Evolutionary conservation across 2,329 filamentous ascomycete species (phyloP), one percentile per base, ranked within the genome.

Genomic region (Phaeosphaeriaceae sp.): DNA sequence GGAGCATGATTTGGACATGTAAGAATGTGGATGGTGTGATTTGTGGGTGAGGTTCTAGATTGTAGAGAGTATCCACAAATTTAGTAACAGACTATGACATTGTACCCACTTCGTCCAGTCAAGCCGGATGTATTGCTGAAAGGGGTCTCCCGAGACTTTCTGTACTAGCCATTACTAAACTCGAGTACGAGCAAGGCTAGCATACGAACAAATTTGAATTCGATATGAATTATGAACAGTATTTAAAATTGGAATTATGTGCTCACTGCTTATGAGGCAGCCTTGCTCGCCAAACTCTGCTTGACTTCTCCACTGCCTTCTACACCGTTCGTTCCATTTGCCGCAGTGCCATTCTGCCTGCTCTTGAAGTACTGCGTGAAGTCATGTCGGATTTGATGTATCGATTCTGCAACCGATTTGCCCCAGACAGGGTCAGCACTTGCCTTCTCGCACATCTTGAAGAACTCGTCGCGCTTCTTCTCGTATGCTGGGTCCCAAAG

Each of bases 291-390:
- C 17, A 43, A 17, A 13, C 50, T 52, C 3, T 52, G 49, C 49
- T 26, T 44, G n/a, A 52, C 50, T 13, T 44, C 50, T n/a, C 32
- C 54, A 44, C 30, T 51, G 9, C 24, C 47, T 21, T 46, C 15
- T 17, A 51, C 30, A 5, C 52, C 52, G 13, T 42, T 54, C 50
- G 50, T 26, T 15, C 43, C 42, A 51, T 61, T 55, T 11, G 50
- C 50, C 22, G 35, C 23, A 23, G 23, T 5, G 1, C 47, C 40
- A 10, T 59, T 59, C 35, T 69, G 61, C 50, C 66, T 73, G 42
- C 67, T 73, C 65, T 74, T 76, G 43, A 74, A 77, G 35, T 77
- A 75, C 54, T 77, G 71, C 26, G 73, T 75, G 42, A 77, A 77
- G 24, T 77, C 74, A 58, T 76, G 73, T 51, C 73, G 53, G 10